Conservation (phyloP, 768 basidiomycete species). For the Suillus fuscotomentosus region DNA sequence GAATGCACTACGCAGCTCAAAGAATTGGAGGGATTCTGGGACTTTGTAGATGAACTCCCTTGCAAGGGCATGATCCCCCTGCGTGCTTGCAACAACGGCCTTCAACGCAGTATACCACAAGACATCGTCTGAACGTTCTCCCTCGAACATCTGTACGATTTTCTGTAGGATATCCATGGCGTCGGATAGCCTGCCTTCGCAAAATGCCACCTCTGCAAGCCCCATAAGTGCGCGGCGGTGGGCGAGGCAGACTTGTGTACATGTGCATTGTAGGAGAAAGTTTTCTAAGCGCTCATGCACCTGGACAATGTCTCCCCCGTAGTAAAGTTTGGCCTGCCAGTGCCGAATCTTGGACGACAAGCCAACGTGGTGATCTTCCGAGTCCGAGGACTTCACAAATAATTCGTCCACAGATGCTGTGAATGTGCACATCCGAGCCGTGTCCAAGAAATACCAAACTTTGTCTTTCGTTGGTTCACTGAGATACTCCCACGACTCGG, state of each 20-base stretch:
- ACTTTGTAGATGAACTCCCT: background rate
- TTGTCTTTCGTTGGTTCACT: background rate
- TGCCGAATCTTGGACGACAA: background rate
- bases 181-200: background rate
- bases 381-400: background rate
- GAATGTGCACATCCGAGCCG: background rate
- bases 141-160: background rate
- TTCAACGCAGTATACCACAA: background rate
- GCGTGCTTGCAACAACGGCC: background rate
- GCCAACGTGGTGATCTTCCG: background rate
- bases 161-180: background rate
- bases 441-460: background rate
- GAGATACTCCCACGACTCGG: background rate
- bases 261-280: too few relatives aligned
- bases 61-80: background rate
- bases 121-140: accelerated
- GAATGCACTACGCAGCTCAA: background rate
- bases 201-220: background rate
- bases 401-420: background rate
- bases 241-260: too few relatives aligned
- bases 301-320: background rate
- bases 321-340: background rate
- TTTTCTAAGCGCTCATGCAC: background rate
- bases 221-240: too few relatives aligned
- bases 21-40: background rate